Base-by-base conservation (phyloP, 371 early-diverging fungal species). In the Chytridium lagenaria region DNA sequence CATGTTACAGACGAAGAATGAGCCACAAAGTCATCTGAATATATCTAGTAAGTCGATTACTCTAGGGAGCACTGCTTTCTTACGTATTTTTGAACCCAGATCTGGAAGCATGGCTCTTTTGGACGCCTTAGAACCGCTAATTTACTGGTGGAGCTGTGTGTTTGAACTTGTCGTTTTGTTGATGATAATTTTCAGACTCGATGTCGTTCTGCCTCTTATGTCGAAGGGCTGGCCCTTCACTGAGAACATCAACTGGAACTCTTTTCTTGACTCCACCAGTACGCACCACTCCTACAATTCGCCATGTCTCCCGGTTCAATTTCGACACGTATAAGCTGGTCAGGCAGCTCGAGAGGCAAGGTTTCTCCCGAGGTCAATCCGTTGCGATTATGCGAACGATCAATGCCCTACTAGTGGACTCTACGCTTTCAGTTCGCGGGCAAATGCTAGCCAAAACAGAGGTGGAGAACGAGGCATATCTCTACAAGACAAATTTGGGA, bases 301-400 rank as follows among this genome's bases (percentile, higher is more conserved):
- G n/a, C n/a, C n/a, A n/a, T n/a, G n/a, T n/a, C n/a, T n/a, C 12
- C 31, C 31, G 61, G 10, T 61, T 61, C 61, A 61, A 61, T 34
- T 61, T 61, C 23, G 61, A 61, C 34, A 94, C 94, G 5, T 89
- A 91, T 76, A 82, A 85, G 68, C 74, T 92, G 26, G 90, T 93
- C 16, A 57, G 78, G 31, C 81, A 86, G 37, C 82, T 94, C 10
- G 88, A 90, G 51, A 75, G 80, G 2, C 85, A 88, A 59, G 92
- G 92, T 2, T 89, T 92, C 64, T 84, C 85, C 10, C 83, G 90
- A 2, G 80, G 81, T 5, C 94, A 93, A 76, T 89, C 94, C 0
- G 90, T 88, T 5, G 86, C 87, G 23, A 81, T 94, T 38, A 92
- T 91, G 92, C 83, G 87, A 51, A 86, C 86, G 39, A 90, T 94